Base-by-base conservation (phyloP, 305 asterid species). In the Solanum hybrid region DNA sequence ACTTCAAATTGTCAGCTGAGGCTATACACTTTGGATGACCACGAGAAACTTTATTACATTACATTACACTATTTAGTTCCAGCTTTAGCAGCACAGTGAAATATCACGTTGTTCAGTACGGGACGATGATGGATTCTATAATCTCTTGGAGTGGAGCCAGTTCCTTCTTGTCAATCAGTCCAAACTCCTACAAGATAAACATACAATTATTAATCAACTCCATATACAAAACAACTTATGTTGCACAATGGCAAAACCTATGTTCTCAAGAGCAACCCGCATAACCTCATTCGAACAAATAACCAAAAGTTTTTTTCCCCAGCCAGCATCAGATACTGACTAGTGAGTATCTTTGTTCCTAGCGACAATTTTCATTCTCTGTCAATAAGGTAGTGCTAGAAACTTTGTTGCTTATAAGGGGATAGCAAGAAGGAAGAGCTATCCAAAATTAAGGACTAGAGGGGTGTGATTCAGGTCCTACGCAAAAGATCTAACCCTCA, bases 101-200 rank as follows among this genome's bases (percentile, higher is more conserved):
- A 24, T 36, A 89, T 13, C 86, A 22, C 85, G 34, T 83, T 88
- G 34, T 87, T 93, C 92, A 97, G 86, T 94, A 95, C n/a, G 99
- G 98, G 89, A 95, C 97, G 84, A 92, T 46, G 42, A 97, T 93
- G 86, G 98, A 95, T 91, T 97, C 99, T 89, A 97, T 94, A 92
- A 97, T 98, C 93, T 97, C 99, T 90, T 96, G 98, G 81, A 97
- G 97, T 16, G 99, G 99, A 90, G 99, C 99, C 86, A 97, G 97
- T 93, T 97, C 99, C 95, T 95, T 96, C 96, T 94, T 97, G 93
- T 97, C 99, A 26, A 96, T 96, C 96, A 97, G 95, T 79, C 92
- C 93, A 90, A 97, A 97, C 93, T 97, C 99, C 99, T 97, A 95
- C 95, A 94, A 14, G 79, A 83, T 26, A 71, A 39, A 83, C 39